Evolutionary conservation across 177 flowering plant genomes (phyloP).

Genomic region (Vitis hybrid): DNA sequence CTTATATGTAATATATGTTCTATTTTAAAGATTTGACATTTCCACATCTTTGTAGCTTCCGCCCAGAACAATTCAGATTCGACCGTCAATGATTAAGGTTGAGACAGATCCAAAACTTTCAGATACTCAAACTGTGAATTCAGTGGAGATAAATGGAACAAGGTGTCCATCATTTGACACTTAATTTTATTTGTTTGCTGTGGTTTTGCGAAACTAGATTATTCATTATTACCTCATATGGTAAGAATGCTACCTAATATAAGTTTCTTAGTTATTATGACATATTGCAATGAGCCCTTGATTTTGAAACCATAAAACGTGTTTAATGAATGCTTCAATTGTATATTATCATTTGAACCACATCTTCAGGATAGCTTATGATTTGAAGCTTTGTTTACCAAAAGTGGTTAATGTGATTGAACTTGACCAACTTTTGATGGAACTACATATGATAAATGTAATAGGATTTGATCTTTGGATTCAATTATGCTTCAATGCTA

Average conservation of each 20-base stretch:
- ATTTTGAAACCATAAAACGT: no score
- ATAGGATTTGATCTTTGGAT: not conserved
- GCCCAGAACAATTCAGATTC: conserved; percentile 49
- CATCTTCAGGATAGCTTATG: no score
- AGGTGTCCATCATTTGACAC: conserved; percentile 20
- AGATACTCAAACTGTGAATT: conserved; percentile 13
- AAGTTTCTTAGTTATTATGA: not conserved
- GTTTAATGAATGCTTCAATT: no score
- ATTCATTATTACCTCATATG: not conserved
- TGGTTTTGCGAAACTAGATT: not conserved
- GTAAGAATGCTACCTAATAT: not conserved
- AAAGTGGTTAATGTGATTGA: not conserved
- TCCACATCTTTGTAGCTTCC: conserved; percentile 42
- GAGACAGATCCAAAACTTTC: conserved; percentile 35
- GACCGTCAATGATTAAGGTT: conserved; percentile 81
- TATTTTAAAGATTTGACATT: conserved; percentile 4
- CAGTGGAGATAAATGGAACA: conserved; percentile 30
- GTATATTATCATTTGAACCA: no score
- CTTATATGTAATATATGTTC: no score
- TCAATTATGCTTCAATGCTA: not conserved
- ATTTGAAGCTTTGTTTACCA: no score
- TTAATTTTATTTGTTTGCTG: not conserved
- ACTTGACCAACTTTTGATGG: not conserved
- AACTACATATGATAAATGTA: not conserved
- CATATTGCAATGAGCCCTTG: no score